phyloP scores from a whole-genome alignment of 352 stramenopile genomes.

The Phytophthora agathidicida region DNA sequence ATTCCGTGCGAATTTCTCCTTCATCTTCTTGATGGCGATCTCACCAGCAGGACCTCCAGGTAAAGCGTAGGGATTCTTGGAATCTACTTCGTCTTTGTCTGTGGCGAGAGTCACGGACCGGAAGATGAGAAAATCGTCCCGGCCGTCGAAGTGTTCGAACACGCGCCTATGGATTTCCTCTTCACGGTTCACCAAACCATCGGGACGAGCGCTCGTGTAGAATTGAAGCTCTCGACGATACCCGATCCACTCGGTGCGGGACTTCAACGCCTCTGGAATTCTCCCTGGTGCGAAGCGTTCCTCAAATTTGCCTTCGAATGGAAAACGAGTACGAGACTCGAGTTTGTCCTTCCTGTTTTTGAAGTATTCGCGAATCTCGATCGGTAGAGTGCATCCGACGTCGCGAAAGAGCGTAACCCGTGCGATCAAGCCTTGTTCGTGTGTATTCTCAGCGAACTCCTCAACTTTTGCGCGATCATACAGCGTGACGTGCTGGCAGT shows the following conservation, averaged over 20 bases:
- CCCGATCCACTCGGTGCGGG: conserved; percentile 88
- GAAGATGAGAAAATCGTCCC: conserved; percentile 88
- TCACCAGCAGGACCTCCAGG: conserved; percentile 73
- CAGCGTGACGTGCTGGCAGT: conserved; percentile 88
- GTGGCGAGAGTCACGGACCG: conserved; percentile 80
- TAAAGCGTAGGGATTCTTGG: conserved; percentile 81
- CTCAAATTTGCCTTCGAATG: conserved; percentile 87
- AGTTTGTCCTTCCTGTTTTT: conserved; percentile 92
- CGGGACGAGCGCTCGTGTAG: conserved; percentile 89
- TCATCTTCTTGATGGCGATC: conserved; percentile 93
- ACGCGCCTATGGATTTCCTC: conserved; percentile 91
- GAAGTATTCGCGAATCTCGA: conserved; percentile 94
- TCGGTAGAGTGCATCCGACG: conserved; percentile 67
- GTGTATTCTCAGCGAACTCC: conserved; percentile 90
- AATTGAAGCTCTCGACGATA: conserved; percentile 90
- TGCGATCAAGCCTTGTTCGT: conserved; percentile 89
- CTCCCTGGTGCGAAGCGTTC: conserved; percentile 81
- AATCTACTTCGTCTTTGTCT: conserved; percentile 79
- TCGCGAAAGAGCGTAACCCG: conserved; percentile 90
- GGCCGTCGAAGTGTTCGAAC: conserved; percentile 84
- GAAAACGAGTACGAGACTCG: conserved; percentile 72
- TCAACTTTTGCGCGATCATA: conserved; percentile 92
- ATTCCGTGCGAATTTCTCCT: conserved; percentile 91
- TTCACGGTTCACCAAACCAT: conserved; percentile 85
- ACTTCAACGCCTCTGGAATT: conserved; percentile 74